Conservation (phyloP, 1,139 yeast genomes). For the Debaryomycetaceae sp. region DNA sequence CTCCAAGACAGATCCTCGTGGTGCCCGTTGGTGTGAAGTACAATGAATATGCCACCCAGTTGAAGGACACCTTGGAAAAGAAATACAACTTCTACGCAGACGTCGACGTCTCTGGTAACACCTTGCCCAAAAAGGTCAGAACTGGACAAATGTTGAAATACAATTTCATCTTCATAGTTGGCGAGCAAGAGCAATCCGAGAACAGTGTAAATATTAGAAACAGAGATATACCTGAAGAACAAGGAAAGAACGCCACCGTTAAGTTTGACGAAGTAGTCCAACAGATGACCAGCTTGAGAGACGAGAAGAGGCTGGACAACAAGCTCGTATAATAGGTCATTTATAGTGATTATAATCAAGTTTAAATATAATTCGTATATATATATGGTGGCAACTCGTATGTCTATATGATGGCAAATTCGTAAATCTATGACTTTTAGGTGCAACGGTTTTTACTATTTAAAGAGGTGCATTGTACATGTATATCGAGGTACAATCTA, state of each 20-base stretch:
- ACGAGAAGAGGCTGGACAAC: constrained; percentile 68
- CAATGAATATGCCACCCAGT: constrained; percentile 80
- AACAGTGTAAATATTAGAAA: constrained; percentile 86
- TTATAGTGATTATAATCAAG: background rate
- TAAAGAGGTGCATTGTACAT: too few species aligned
- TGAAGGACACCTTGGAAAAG: constrained; percentile 61
- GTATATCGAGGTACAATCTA: too few species aligned
- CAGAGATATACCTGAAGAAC: constrained; percentile 80
- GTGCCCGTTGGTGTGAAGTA: constrained; percentile 95
- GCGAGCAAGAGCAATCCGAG: constrained; percentile 82
- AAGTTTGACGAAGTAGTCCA: constrained; percentile 65
- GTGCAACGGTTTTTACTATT: background rate
- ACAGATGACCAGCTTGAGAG: constrained; percentile 62
- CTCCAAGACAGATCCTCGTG: constrained; percentile 93
- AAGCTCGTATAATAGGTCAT: constrained; percentile 30
- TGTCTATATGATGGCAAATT: background rate
- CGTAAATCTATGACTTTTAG: background rate
- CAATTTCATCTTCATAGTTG: constrained; percentile 93
- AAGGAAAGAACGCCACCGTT: constrained; percentile 85
- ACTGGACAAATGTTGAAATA: constrained; percentile 89
- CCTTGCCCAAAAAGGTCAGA: constrained; percentile 94
- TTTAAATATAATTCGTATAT: too few species aligned
- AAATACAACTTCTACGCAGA: constrained; percentile 81
- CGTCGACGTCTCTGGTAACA: constrained; percentile 88
- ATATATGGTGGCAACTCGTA: background rate